A percentile compares a stretch with the other conserved stretches of the same genome.
Evolutionary conservation across 805 yeast genomes (phyloP).

Genomic region (Wickerhamomyces bovis): DNA sequence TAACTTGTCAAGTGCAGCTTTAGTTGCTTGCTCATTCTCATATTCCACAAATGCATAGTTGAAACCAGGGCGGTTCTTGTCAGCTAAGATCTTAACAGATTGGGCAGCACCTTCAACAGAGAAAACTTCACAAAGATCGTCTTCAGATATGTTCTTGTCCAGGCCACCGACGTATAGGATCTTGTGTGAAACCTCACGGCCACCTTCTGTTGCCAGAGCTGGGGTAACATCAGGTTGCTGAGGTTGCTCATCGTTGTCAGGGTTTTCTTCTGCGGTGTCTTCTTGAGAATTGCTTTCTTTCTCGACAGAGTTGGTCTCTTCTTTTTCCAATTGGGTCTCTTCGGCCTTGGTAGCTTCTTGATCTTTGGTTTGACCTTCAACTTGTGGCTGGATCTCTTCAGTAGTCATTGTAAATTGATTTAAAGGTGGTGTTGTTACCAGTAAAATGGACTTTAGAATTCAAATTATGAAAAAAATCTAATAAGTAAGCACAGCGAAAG

Average conservation of each 20-base stretch:
- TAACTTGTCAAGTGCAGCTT: slow-evolving; percentile 51
- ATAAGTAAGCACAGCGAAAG: background rate
- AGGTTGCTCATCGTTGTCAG: background rate
- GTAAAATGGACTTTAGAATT: background rate
- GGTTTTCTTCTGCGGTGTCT: background rate
- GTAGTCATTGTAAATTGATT: background rate
- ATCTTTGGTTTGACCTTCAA: background rate
- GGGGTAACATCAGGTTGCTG: slow-evolving; percentile 33
- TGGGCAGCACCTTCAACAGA: slow-evolving; percentile 54
- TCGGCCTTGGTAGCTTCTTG: background rate
- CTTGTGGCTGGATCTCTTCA: background rate
- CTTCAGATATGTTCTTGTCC: slow-evolving; percentile 60
- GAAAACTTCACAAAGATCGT: slow-evolving; percentile 54
- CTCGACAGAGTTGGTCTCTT: background rate
- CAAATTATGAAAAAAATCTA: too few species aligned
- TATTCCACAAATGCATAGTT: slow-evolving; percentile 85
- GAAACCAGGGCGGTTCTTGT: slow-evolving; percentile 65
- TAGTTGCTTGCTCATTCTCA: slow-evolving; percentile 51
- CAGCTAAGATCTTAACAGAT: slow-evolving; percentile 65
- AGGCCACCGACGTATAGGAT: slow-evolving; percentile 76
- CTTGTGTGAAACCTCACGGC: slow-evolving; percentile 69
- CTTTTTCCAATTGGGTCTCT: background rate
- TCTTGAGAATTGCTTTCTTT: background rate
- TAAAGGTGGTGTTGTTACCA: background rate
- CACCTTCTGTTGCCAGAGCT: slow-evolving; percentile 75